These are phyloP conservation scores for Candida endomychidarum DNA, from an alignment of 805 yeast species.

Conservation along the genomic window DNA sequence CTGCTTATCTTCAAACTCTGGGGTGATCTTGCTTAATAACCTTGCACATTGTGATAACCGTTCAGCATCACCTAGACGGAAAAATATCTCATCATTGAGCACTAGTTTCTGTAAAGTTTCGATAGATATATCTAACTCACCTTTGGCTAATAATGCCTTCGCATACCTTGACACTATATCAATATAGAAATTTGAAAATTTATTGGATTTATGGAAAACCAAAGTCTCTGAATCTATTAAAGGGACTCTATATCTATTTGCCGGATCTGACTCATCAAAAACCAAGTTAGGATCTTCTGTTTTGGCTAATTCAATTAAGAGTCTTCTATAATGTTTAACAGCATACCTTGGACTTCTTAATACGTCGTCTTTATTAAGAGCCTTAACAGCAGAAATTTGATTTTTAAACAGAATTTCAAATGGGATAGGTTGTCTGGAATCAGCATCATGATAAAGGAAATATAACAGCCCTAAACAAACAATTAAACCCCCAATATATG, in stretches of 20 bases:
- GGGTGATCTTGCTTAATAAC: constrained; percentile 28
- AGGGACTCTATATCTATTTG: constrained; percentile 33
- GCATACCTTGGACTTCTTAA: constrained; percentile 42
- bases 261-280: constrained; percentile 25
- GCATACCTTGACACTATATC: constrained; percentile 43
- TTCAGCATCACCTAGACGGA: constrained; percentile 41
- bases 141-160: constrained; percentile 41
- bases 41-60: constrained; percentile 41
- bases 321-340: constrained; percentile 41
- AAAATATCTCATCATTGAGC: constrained; percentile 37
- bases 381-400: constrained; percentile 40
- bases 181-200: constrained; percentile 41
- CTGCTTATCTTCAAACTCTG: constrained; percentile 20
- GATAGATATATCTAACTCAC: constrained; percentile 31
- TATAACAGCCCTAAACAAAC: constrained; percentile 40
- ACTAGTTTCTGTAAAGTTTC: constrained; percentile 29
- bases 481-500: constrained; percentile 41
- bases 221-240: constrained; percentile 31
- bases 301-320: constrained; percentile 35
- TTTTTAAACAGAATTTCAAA: constrained; percentile 33
- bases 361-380: constrained; percentile 45
- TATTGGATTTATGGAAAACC: constrained; percentile 27
- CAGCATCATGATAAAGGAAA: constrained; percentile 40
- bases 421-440: constrained; percentile 39
- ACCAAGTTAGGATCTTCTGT: constrained; percentile 24